Evolutionary conservation across 2,329 filamentous ascomycete species (phyloP), one percentile per base, ranked within the genome.

Genomic region (Ilyonectria robusta): DNA sequence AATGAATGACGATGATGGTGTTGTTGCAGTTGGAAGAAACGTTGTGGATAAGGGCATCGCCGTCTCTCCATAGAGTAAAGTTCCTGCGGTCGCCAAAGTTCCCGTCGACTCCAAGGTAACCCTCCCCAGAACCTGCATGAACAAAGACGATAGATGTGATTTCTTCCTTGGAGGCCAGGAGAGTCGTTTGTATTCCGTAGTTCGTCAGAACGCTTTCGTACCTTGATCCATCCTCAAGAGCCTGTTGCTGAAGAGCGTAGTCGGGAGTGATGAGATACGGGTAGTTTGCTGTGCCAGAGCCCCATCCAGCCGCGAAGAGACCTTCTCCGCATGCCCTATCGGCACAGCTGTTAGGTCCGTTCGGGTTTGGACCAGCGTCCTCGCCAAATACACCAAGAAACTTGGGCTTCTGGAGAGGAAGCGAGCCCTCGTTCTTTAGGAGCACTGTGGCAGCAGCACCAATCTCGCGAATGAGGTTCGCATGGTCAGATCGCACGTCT

Each of bases 71-170:
- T 10, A 35, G 33, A 35, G 33, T 35, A 35, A 35, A 13, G 72
- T 93, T 88, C 0, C 93, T 81, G 3, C 84, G 81, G 9, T 80
- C 78, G 55, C 88, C 90, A 15, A 92, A 87, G 76, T 94, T 92
- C 31, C 91, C 92, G 31, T 35, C 33, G 33, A 35, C 13, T 9
- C 6, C 13, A 35, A 35, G 13, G 3, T 35, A 35, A 3, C 92
- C 92, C 78, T 94, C 92, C 21, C 91, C 91, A 0, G 90, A 85
- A 76, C 93, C 90, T 1, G 91, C 87, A 72, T 83, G 92, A 70
- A 92, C 88, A 76, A 94, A 94, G 6, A 94, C 91, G 23, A 23
- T 23, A 29, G 94, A 71, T 21, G 15, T 46, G 26, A 13, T 46
- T 33, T 21, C 33, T 23, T 13, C 47, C 33, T 23, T 23, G 21